Evolutionary conservation across 306 rosid genomes (phyloP).

Genomic region (Corylus americana): DNA sequence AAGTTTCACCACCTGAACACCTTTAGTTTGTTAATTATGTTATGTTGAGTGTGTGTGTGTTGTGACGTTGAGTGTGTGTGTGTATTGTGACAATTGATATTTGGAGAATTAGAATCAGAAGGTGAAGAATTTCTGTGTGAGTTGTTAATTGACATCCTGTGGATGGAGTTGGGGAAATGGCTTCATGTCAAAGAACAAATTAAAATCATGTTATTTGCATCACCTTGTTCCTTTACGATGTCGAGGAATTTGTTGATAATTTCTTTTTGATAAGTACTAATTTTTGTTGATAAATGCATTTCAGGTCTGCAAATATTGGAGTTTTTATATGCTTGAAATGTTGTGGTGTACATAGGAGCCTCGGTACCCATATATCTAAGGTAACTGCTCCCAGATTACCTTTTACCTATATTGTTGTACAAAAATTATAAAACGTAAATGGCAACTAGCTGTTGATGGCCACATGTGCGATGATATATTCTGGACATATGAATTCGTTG

Average conservation of each 20-base stretch:
- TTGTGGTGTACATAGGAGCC: conserved; percentile 95
- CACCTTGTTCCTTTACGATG: not conserved
- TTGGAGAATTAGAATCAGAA: not conserved
- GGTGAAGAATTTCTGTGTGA: conserved; percentile 4
- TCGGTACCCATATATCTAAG: conserved; percentile 95
- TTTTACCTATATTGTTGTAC: conserved; percentile 18
- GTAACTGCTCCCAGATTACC: conserved; percentile 37
- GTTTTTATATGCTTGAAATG: conserved; percentile 96
- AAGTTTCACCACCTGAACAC: conserved; percentile 37
- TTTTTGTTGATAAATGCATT: conserved; percentile 20
- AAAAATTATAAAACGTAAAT: conserved; percentile 3
- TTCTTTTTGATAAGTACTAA: no score
- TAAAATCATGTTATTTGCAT: conserved; percentile 5
- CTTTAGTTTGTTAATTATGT: not conserved
- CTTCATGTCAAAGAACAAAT: conserved; percentile 11
- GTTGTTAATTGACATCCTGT: conserved; percentile 15
- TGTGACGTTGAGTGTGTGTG: conserved; percentile 2
- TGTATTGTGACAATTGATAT: conserved; percentile 15
- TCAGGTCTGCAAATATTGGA: conserved; percentile 96
- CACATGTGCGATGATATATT: not conserved
- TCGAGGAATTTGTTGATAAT: conserved; percentile 13
- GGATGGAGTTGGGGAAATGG: conserved; percentile 19
- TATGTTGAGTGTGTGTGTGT: conserved; percentile 8
- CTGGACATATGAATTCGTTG: not conserved
- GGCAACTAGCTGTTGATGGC: not conserved